Base-by-base conservation (phyloP, 139 green algal species). In the Ettlia oleoabundans region DNA sequence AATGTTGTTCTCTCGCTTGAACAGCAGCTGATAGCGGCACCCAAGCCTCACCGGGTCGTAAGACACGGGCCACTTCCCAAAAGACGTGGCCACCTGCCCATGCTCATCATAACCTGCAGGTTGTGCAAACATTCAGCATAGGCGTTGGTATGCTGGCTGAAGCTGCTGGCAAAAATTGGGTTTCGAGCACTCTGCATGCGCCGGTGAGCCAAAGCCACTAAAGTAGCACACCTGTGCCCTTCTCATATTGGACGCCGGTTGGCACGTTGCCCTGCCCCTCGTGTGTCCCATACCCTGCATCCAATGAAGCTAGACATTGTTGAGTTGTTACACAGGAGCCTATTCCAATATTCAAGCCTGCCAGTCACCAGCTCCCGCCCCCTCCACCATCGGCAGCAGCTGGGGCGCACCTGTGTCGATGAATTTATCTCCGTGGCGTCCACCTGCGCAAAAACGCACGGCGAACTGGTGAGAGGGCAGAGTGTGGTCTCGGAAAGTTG, bases 11-110 rank as follows among this genome's bases (percentile, higher is more conserved):
- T n/a, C n/a, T n/a, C n/a, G n/a, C n/a, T n/a, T n/a, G n/a, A n/a
- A n/a, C n/a, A n/a, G n/a, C n/a, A n/a, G n/a, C n/a, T n/a, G n/a
- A n/a, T n/a, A n/a, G n/a, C n/a, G n/a, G n/a, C n/a, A n/a, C n/a
- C n/a, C n/a, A n/a, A n/a, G n/a, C n/a, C 67, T 7, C 51, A 80
- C 67, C 37, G 81, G 81, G 32, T 86, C 81, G n/a, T 82, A 86
- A 0, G 53, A 38, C 10, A 86, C 28, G 2, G 58, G 53, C 53
- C 61, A 86, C 40, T 77, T 67, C 18, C 81, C 81, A 80, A 80
- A 80, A 1, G 37, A 52, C 1, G 69, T 86, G 1, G 42, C 26
- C n/a, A 86, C 81, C 67, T 86, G 81, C 1, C 81, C 81, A 19
- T 72, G 38, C 71, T 74, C 70, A 5, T 86, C 81, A 53, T 86